Percentiles rank a stretch among this genome's conserved stretches.
Evolutionary conservation across 2,329 filamentous ascomycete species (phyloP).

Genomic region (Aulographum hederae): DNA sequence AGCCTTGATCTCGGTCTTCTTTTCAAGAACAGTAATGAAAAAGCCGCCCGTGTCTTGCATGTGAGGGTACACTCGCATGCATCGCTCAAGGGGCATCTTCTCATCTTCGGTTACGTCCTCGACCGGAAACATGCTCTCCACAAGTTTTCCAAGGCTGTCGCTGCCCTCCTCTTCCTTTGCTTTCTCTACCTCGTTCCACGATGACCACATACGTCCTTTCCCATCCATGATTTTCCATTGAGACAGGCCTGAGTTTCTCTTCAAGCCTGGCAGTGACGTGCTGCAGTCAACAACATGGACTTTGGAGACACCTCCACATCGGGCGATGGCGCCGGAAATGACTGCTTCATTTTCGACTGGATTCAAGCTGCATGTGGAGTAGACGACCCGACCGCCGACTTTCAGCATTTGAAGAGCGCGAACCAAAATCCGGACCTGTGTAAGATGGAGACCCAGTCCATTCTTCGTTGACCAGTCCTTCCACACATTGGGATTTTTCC

Average conservation of each 20-base stretch:
- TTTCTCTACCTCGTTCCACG: constrained; percentile 64
- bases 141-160: constrained; percentile 46
- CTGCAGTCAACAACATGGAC: constrained; percentile 75
- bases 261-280: constrained; percentile 55
- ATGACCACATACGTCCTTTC: constrained; percentile 57
- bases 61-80: constrained; percentile 89
- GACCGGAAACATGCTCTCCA: constrained; percentile 69
- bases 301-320: constrained; percentile 68
- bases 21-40: constrained; percentile 91
- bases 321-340: constrained; percentile 68
- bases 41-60: constrained; percentile 93
- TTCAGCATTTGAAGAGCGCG: constrained; percentile 92
- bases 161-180: constrained; percentile 41
- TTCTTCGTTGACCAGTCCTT: constrained; percentile 84
- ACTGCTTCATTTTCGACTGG: constrained; percentile 95
- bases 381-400: constrained; percentile 83
- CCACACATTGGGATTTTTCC: constrained; percentile 92
- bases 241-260: constrained; percentile 58
- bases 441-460: constrained; percentile 69
- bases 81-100: constrained; percentile 64
- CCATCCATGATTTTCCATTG: constrained; percentile 89
- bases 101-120: constrained; percentile 31
- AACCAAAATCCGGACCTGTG: constrained; percentile 77
- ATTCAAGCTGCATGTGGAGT: constrained; percentile 98
- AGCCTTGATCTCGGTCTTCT: constrained; percentile 68